Evolutionary conservation across 129 eudicot genomes (phyloP).

Genomic region (Flaveria trinervia): DNA sequence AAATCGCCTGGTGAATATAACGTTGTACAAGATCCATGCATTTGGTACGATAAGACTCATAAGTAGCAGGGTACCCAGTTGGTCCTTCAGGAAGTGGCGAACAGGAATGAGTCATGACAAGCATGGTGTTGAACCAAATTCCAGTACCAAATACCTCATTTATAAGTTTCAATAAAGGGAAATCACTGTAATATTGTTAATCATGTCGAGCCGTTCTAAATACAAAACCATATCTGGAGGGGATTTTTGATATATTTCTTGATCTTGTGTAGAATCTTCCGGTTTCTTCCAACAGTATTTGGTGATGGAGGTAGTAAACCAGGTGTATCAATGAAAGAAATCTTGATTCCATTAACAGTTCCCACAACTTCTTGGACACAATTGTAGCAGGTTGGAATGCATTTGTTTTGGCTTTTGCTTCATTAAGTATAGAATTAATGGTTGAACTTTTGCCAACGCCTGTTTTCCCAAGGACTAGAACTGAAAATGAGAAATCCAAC

Average conservation of each 20-base stretch:
- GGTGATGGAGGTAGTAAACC: constrained; percentile 75
- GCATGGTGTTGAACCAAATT: constrained; percentile 93
- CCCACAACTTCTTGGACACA: constrained; percentile 69
- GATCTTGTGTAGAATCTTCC: constrained; percentile 61
- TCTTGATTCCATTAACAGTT: constrained; percentile 58
- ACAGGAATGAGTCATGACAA: constrained; percentile 92
- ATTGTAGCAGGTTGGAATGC: constrained; percentile 83
- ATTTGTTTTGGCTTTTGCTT: constrained; percentile 66
- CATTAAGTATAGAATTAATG: constrained; percentile 81
- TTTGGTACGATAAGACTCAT: constrained; percentile 62
- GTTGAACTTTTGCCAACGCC: constrained; percentile 98
- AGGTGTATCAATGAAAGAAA: constrained; percentile 89
- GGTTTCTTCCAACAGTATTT: constrained; percentile 52
- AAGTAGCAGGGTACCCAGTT: constrained; percentile 70
- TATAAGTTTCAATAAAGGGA: constrained; percentile 73
- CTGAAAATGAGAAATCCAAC: constrained; percentile 66
- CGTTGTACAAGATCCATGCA: constrained; percentile 75
- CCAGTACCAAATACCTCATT: constrained; percentile 79
- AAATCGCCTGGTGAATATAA: constrained; percentile 73
- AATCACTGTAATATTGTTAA: constrained; percentile 63
- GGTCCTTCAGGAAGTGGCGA: constrained; percentile 83
- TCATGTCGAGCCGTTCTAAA: constrained; percentile 79
- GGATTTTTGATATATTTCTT: constrained; percentile 55
- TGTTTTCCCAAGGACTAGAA: constrained; percentile 84
- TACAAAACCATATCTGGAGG: constrained; percentile 87